These are phyloP conservation scores for Sugiyamaella castrensis DNA, from an alignment of 1,139 yeast species.

Conservation along the genomic window DNA sequence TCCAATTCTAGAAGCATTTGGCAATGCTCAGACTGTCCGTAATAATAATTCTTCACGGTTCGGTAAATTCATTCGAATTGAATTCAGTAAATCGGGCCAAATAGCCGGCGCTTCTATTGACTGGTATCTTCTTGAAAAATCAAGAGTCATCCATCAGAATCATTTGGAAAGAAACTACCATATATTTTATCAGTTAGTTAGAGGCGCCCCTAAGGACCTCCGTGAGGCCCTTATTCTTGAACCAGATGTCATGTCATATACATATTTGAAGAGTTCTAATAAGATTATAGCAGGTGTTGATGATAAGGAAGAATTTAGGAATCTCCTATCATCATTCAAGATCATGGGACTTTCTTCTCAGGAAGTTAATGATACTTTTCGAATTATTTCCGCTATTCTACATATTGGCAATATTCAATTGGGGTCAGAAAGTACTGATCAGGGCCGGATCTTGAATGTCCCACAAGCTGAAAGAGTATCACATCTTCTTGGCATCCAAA, in stretches of 20 bases:
- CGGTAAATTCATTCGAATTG: constrained; percentile 92
- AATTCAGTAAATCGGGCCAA: constrained; percentile 60
- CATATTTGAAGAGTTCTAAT: constrained; percentile 59
- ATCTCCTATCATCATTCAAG: constrained; percentile 61
- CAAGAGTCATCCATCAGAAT: constrained; percentile 84
- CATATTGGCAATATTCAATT: constrained; percentile 85
- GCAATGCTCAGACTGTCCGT: constrained; percentile 93
- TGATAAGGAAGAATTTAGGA: constrained; percentile 65
- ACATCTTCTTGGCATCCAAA: constrained; percentile 61
- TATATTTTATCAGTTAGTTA: constrained; percentile 80
- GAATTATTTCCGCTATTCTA: constrained; percentile 69
- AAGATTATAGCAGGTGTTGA: constrained; percentile 64
- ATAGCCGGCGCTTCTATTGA: constrained; percentile 90
- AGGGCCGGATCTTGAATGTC: constrained; percentile 62
- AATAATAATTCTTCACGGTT: constrained; percentile 95
- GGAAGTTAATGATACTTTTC: constrained; percentile 60
- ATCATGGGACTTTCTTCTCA: constrained; percentile 64
- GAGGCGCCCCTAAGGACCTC: constrained; percentile 57
- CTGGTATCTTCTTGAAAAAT: constrained; percentile 90
- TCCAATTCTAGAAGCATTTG: constrained; percentile 94
- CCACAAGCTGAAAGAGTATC: constrained; percentile 57
- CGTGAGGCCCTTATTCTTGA: constrained; percentile 50
- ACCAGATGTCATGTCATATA: constrained; percentile 46
- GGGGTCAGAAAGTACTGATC: constrained; percentile 64
- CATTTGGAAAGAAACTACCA: constrained; percentile 84